Evolutionary conservation across 768 basidiomycete species (phyloP), one percentile per base, ranked within the genome.

Genomic region (Trametes cinnabarina): DNA sequence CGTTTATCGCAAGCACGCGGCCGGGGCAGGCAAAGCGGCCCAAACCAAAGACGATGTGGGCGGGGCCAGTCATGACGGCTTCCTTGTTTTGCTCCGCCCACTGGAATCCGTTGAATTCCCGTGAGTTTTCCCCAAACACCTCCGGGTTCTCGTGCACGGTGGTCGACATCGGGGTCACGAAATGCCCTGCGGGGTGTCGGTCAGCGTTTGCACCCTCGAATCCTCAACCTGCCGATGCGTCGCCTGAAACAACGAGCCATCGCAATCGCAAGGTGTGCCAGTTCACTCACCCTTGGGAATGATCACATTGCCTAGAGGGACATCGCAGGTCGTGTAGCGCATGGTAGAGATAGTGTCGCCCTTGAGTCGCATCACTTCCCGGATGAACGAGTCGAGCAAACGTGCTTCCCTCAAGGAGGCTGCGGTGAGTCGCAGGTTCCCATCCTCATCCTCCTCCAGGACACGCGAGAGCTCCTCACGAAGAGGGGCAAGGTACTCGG

Each of bases 321-420:
- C 60, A 30, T 73, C 70, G 30, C 60, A 51, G 3, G 67, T 70
- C 8, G 73, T 72, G 51, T 65, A 46, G 4, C 73, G 63, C 44
- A 67, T 66, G 8, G 64, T 62, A 19, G 66, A 65, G 40, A 74
- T 64, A 7, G 71, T 72, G 49, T 73, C 72, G 17, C 73, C 73
- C 57, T 74, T 74, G 12, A 70, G 69, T 15, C 72, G 70, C 69
- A 74, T 66, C 12, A 74, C 73, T 48, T 74, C 72, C 4, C 73
- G 69, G 26, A 73, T 69, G 62, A 74, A 74, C 1, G 72, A 72
- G 53, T 74, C 73, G 17, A 72, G 53, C 34, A 65, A 52, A 14
- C 60, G 62, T 1, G 69, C 67, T 14, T 68, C 68, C n/a, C 68
- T 68, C 20, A 73, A 46, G 4, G 68, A 68, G 5, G 66, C 67